These are phyloP conservation scores for Babesia bigemina DNA, from an alignment of 169 alveolate species.

Conservation along the genomic window DNA sequence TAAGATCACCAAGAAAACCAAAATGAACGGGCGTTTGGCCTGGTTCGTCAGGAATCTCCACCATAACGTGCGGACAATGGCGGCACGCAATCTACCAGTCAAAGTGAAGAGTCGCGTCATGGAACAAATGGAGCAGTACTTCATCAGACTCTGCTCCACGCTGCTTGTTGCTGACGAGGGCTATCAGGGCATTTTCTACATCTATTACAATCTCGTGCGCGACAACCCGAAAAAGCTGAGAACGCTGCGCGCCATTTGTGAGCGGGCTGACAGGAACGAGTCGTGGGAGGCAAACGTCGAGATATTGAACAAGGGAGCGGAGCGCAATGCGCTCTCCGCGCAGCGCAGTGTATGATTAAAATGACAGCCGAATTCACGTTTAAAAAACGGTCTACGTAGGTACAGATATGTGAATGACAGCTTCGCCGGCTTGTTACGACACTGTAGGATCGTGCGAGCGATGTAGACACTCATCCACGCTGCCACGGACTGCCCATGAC, in stretches of 20 bases:
- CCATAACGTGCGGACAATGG: neutral
- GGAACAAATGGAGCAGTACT: conserved; percentile 8
- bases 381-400: too few relatives aligned
- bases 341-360: too few relatives aligned
- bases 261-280: conserved; percentile 15
- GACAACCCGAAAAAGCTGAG: neutral
- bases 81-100: neutral
- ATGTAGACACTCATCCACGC: too few relatives aligned
- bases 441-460: too few relatives aligned
- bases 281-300: conserved; percentile 36
- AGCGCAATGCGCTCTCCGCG: too few relatives aligned
- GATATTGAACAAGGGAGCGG: conserved; percentile 11
- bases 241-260: conserved; percentile 27
- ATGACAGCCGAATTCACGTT: too few relatives aligned
- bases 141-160: conserved; percentile 8
- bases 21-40: conserved; percentile 34
- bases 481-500: too few relatives aligned
- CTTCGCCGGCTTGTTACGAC: neutral
- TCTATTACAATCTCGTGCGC: conserved; percentile 2
- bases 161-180: conserved; percentile 23
- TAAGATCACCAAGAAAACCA: neutral
- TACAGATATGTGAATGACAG: neutral
- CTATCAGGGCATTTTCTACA: conserved; percentile 32
- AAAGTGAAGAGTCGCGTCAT: neutral
- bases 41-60: conserved; percentile 28